Evolutionary conservation across 108 stramenopile species (phyloP).

Genomic region (Asterionellopsis glacialis): DNA sequence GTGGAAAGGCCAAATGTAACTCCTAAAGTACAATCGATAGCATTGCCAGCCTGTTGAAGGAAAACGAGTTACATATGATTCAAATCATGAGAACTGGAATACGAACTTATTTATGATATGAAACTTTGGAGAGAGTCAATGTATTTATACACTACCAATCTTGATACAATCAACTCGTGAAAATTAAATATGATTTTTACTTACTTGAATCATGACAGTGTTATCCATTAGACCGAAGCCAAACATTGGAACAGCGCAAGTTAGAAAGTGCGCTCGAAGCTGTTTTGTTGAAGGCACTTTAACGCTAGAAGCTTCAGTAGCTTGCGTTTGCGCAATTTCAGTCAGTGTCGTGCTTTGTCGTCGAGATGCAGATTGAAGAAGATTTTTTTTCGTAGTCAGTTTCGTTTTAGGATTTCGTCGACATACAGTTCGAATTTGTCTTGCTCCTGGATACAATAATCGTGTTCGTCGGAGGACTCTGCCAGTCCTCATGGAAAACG

Average conservation of each 20-base stretch:
- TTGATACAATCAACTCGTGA: no score
- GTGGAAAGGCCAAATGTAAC: constrained; percentile 72
- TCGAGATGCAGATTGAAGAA: no score
- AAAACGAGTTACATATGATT: constrained; percentile 49
- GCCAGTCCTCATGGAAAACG: no score
- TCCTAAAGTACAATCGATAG: constrained; percentile 71
- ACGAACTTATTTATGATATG: not conserved
- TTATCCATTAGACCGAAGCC: constrained; percentile 93
- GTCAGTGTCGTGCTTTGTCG: no score
- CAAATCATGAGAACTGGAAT: constrained; percentile 3
- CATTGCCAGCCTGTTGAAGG: constrained; percentile 46
- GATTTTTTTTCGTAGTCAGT: no score
- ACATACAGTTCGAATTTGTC: no score
- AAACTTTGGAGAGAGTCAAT: not conserved
- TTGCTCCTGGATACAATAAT: no score
- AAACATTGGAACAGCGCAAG: constrained; percentile 65
- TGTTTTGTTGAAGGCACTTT: constrained; percentile 25
- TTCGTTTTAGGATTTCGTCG: no score
- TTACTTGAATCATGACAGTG: constrained; percentile 54
- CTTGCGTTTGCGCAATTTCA: not conserved
- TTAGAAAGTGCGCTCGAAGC: constrained; percentile 32
- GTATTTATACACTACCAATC: no score
- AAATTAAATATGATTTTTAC: no score
- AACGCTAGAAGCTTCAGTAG: not conserved
- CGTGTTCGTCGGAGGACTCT: no score